Conservation (phyloP, 2,329 filamentous ascomycete genomes). For the Xylaria sp. region DNA sequence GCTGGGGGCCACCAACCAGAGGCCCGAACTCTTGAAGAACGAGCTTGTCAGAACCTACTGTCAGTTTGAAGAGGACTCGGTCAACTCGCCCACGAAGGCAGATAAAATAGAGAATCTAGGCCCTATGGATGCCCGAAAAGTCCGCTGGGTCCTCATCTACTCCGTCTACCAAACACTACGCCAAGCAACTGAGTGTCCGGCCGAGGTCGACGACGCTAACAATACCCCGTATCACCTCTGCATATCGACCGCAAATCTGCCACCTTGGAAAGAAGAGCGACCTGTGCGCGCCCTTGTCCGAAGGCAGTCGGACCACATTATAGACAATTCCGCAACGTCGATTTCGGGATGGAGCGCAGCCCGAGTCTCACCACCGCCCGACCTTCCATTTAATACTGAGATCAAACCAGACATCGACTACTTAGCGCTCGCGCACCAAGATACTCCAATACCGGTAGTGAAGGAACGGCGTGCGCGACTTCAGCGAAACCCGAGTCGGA, state of each 20-base stretch:
- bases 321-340: conserved; percentile 20
- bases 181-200: conserved; percentile 62
- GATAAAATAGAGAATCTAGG: conserved; percentile 62
- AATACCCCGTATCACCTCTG: conserved; percentile 60
- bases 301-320: conserved; percentile 34
- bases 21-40: conserved; percentile 45
- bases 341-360: conserved; percentile 7
- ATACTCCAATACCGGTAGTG: conserved; percentile 11
- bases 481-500: conserved; percentile 20
- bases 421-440: conserved; percentile 47
- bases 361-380: conserved; percentile 8
- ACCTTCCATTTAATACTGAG: conserved; percentile 34
- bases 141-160: conserved; percentile 79
- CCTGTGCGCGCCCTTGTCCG: conserved; percentile 33
- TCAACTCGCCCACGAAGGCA: conserved; percentile 51
- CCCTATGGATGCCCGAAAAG: conserved; percentile 70
- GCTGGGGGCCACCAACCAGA: conserved; percentile 53
- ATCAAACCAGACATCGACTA: conserved; percentile 62
- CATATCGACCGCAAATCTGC: conserved; percentile 46
- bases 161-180: conserved; percentile 72
- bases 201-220: conserved; percentile 61
- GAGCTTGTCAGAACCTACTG: conserved; percentile 69
- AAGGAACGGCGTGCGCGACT: conserved; percentile 10
- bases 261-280: conserved; percentile 49
- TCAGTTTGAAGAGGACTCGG: conserved; percentile 66